A percentile compares a stretch with the other conserved stretches of the same genome.
Evolutionary conservation across 2,329 filamentous ascomycete genomes (phyloP).

Genomic region (Pseudocercospora eumusae): DNA sequence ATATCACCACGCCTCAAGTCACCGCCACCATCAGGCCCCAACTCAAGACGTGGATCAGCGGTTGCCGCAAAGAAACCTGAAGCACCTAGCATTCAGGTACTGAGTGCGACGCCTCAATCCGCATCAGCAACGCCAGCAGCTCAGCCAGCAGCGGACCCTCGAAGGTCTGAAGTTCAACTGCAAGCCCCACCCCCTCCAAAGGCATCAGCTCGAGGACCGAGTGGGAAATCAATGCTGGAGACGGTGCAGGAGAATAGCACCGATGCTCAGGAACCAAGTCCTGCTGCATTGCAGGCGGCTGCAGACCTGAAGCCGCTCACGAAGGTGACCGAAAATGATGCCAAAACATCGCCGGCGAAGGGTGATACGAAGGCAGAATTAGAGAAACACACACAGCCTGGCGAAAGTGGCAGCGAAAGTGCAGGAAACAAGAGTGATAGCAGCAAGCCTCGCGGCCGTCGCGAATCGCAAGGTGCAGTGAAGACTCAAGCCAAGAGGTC

Average conservation of each 20-base stretch:
- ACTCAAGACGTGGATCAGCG: conserved; percentile 48
- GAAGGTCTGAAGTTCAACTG: conserved; percentile 44
- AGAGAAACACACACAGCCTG: conserved; percentile 29
- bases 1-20: conserved; percentile 73
- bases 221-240: conserved; percentile 64
- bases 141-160: conserved; percentile 32
- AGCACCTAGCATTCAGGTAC: conserved; percentile 50
- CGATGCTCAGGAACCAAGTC: conserved; percentile 66
- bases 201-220: conserved; percentile 42
- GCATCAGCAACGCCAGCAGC: conserved; percentile 35
- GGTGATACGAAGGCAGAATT: conserved; percentile 25
- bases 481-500: conserved; percentile 17
- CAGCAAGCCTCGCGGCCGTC: conserved; percentile 29
- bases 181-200: conserved; percentile 42
- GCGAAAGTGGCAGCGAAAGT: conserved; percentile 67
- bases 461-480: conserved; percentile 36
- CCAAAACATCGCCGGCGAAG: conserved; percentile 37
- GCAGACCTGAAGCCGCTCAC: conserved; percentile 37
- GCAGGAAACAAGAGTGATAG: conserved; percentile 58
- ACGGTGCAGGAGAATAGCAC: conserved; percentile 67
- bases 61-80: conserved; percentile 42
- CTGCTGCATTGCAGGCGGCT: conserved; percentile 46
- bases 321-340: conserved; percentile 31
- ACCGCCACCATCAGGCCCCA: conserved; percentile 62
- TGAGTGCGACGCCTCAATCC: conserved; percentile 47